A percentile compares a stretch with the other conserved stretches of the same genome.
Evolutionary conservation across 768 basidiomycete genomes (phyloP).

Genomic region (Hygrocybe punicea): DNA sequence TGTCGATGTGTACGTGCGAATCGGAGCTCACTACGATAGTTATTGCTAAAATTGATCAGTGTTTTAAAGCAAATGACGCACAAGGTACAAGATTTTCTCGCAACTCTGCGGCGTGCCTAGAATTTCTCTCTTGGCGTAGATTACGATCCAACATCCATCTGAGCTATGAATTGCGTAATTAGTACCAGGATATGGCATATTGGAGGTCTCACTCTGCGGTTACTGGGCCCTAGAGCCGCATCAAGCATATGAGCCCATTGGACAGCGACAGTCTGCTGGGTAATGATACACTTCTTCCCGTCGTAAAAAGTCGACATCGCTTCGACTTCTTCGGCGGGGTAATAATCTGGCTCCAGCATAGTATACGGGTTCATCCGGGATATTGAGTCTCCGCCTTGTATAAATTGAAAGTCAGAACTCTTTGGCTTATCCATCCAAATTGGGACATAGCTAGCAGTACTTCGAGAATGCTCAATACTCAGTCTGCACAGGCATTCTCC

Average conservation of each 20-base stretch:
- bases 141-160: conserved; percentile 6
- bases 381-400: no score
- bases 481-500: no score
- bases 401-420: no score
- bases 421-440: no score
- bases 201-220: conserved; percentile 5
- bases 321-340: conserved; percentile 1
- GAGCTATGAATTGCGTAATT: conserved; percentile 6
- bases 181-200: conserved; percentile 4
- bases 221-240: conserved; percentile 1
- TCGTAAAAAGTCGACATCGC: conserved; percentile 3
- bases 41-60: not conserved
- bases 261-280: not conserved
- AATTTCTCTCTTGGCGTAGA: conserved; percentile 7
- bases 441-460: no score
- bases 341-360: no score
- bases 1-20: not conserved
- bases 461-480: no score
- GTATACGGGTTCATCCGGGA: no score
- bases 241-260: conserved; percentile 11
- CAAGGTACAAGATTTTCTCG: conserved; percentile 12
- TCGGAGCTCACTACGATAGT: not conserved
- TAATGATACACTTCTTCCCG: conserved; percentile 8
- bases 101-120: conserved; percentile 6
- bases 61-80: conserved; percentile 2